phyloP scores from a whole-genome alignment of 495 filamentous ascomycete species.

The Penicillium steckii region DNA sequence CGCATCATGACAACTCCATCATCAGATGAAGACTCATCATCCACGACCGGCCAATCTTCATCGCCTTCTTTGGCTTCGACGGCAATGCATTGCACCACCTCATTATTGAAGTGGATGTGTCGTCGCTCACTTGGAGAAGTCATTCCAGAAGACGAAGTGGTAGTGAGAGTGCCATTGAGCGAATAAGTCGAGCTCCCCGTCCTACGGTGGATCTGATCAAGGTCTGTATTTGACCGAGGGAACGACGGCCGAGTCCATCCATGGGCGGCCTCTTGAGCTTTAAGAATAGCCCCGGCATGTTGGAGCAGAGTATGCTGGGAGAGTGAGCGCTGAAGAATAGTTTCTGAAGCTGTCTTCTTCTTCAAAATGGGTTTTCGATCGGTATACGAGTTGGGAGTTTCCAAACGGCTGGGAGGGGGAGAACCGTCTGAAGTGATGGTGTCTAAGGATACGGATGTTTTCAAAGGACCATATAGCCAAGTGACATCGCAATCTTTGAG shows the following conservation, averaged over 20 bases:
- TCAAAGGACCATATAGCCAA: slow-evolving; percentile 94
- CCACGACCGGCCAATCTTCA: slow-evolving; percentile 50
- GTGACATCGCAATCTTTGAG: slow-evolving; percentile 97
- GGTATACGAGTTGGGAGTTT: slow-evolving; percentile 78
- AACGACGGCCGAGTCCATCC: slow-evolving; percentile 44
- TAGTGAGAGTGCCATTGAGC: slow-evolving; percentile 27
- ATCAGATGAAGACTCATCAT: slow-evolving; percentile 65
- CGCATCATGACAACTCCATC: slow-evolving; percentile 89
- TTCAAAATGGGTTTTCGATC: slow-evolving; percentile 93
- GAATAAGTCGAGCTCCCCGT: slow-evolving; percentile 30
- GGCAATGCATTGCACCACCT: slow-evolving; percentile 93
- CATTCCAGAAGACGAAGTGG: slow-evolving; percentile 45
- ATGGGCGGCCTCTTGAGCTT: slow-evolving; percentile 76
- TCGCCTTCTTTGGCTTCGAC: slow-evolving; percentile 78
- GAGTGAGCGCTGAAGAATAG: slow-evolving; percentile 88
- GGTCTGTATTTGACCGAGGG: slow-evolving; percentile 64
- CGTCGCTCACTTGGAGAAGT: slow-evolving; percentile 70
- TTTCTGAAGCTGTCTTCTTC: slow-evolving; percentile 92
- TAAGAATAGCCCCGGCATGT: slow-evolving; percentile 88
- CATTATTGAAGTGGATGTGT: slow-evolving; percentile 96
- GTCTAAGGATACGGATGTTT: slow-evolving; percentile 55
- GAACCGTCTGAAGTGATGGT: slow-evolving; percentile 37
- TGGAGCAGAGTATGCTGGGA: slow-evolving; percentile 90
- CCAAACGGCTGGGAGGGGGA: slow-evolving; percentile 60
- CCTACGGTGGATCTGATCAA: slow-evolving; percentile 50